These are phyloP conservation scores for Gymnopus androsaceus DNA, from an alignment of 1,284 basidiomycete genomes.

Conservation along the genomic window DNA sequence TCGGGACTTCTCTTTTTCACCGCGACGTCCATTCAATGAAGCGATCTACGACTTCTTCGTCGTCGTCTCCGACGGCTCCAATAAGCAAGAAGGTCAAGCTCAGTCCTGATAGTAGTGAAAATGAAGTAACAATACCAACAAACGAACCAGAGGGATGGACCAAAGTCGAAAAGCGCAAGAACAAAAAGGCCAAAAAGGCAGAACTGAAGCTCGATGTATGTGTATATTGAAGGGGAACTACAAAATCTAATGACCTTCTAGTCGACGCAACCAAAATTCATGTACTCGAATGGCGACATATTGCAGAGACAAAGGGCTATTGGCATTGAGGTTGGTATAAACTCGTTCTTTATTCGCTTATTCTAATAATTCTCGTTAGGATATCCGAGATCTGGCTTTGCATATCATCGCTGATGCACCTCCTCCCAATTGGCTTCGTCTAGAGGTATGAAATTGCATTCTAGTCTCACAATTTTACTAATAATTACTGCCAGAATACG, in stretches of 20 bases:
- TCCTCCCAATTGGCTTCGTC: slow-evolving; percentile 79
- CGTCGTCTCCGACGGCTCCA: neutral
- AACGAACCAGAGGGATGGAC: slow-evolving; percentile 52
- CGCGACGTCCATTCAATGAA: slow-evolving; percentile 3
- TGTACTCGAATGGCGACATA: slow-evolving; percentile 79
- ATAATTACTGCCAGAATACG: slow-evolving; percentile 54
- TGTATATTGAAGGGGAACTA: slow-evolving; percentile 12
- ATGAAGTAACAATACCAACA: neutral
- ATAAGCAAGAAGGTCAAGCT: slow-evolving; percentile 1
- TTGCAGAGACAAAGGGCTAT: slow-evolving; percentile 69
- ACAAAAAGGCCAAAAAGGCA: slow-evolving; percentile 67
- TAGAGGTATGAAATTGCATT: slow-evolving; percentile 60
- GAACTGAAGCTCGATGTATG: slow-evolving; percentile 64
- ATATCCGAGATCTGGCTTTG: slow-evolving; percentile 81
- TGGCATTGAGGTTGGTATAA: slow-evolving; percentile 68
- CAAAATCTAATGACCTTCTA: slow-evolving; percentile 30
- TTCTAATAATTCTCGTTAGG: slow-evolving; percentile 46
- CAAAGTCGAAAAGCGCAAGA: slow-evolving; percentile 75
- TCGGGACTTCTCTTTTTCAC: neutral
- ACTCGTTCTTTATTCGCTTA: neutral
- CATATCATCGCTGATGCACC: slow-evolving; percentile 82
- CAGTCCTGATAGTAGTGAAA: slow-evolving; percentile 23
- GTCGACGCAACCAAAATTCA: slow-evolving; percentile 70
- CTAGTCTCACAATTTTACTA: slow-evolving; percentile 5
- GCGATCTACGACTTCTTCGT: neutral